Evolutionary conservation across 2,329 filamentous ascomycete species (phyloP).

Genomic region (Arthrobotrys sinensis): DNA sequence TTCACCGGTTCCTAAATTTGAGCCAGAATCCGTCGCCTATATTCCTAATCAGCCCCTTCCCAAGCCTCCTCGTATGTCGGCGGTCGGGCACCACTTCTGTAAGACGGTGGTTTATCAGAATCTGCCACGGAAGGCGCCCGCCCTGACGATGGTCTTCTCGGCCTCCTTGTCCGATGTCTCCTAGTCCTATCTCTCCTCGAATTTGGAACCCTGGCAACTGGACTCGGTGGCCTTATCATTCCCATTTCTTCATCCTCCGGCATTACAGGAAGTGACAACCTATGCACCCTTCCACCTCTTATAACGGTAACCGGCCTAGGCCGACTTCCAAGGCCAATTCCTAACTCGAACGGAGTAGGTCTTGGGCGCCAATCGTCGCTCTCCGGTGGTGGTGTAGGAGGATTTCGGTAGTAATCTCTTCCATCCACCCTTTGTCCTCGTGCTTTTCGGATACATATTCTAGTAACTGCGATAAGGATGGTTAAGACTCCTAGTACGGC

Average conservation of each 20-base stretch:
- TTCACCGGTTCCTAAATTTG: not conserved
- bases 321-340: not conserved
- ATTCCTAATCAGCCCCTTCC: not conserved
- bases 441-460: not conserved
- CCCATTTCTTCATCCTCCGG: constrained; percentile 6
- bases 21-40: not conserved
- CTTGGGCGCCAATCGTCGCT: not conserved
- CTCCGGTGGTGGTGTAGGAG: constrained; percentile 2
- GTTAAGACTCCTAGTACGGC: not conserved
- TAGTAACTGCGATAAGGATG: not conserved
- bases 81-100: not conserved
- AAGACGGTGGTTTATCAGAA: constrained; percentile 15
- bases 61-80: constrained; percentile 2
- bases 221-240: not conserved
- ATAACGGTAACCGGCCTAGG: not conserved
- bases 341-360: not conserved
- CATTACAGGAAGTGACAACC: not conserved
- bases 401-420: not conserved
- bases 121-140: not conserved
- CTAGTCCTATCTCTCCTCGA: not conserved
- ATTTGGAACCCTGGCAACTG: not conserved
- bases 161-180: not conserved
- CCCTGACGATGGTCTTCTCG: not conserved
- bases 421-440: not conserved
- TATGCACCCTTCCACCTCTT: not conserved